Evolutionary conservation across 2,329 filamentous ascomycete species (phyloP).

Genomic region (Aspergillus glaucus): DNA sequence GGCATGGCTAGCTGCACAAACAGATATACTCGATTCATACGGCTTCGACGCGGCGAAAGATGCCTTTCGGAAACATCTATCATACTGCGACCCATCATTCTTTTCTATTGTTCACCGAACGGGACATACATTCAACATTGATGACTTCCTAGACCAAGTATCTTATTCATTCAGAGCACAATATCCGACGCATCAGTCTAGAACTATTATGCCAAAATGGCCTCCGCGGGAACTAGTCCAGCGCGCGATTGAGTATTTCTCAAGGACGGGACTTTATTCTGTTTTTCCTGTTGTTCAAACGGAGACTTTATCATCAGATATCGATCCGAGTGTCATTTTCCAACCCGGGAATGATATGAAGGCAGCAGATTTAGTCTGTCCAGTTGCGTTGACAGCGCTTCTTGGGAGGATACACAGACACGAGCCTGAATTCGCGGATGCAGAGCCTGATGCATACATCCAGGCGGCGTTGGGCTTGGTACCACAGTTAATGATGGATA

Average conservation of each 20-base stretch:
- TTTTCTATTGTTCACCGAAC: slow-evolving; percentile 12
- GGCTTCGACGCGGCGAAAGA: slow-evolving; percentile 13
- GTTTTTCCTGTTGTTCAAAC: slow-evolving; percentile 18
- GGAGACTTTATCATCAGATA: slow-evolving; percentile 9
- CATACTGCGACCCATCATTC: slow-evolving; percentile 14
- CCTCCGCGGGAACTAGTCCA: slow-evolving; percentile 10
- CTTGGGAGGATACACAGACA: slow-evolving; percentile 18
- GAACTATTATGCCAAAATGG: slow-evolving; percentile 11
- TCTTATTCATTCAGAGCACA: slow-evolving; percentile 8
- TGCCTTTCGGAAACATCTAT: slow-evolving; percentile 16
- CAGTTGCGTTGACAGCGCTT: slow-evolving; percentile 18
- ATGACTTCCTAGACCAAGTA: slow-evolving; percentile 13
- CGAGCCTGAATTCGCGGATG: slow-evolving; percentile 12
- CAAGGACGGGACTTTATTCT: slow-evolving; percentile 16
- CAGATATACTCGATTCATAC: slow-evolving; percentile 3
- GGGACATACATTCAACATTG: slow-evolving; percentile 13
- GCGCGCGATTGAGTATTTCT: slow-evolving; percentile 14
- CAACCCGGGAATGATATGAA: slow-evolving; percentile 5
- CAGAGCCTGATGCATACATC: slow-evolving; percentile 17
- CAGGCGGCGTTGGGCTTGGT: slow-evolving; percentile 15
- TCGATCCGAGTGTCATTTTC: slow-evolving; percentile 10
- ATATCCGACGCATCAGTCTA: slow-evolving; percentile 2
- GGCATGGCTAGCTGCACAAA: no score
- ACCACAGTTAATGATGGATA: slow-evolving; percentile 16
- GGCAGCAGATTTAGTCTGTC: slow-evolving; percentile 12